A percentile compares a stretch with the other conserved stretches of the same genome.
phyloP scores from a whole-genome alignment of 1,284 basidiomycete species.

The Malassezia sympodialis region DNA sequence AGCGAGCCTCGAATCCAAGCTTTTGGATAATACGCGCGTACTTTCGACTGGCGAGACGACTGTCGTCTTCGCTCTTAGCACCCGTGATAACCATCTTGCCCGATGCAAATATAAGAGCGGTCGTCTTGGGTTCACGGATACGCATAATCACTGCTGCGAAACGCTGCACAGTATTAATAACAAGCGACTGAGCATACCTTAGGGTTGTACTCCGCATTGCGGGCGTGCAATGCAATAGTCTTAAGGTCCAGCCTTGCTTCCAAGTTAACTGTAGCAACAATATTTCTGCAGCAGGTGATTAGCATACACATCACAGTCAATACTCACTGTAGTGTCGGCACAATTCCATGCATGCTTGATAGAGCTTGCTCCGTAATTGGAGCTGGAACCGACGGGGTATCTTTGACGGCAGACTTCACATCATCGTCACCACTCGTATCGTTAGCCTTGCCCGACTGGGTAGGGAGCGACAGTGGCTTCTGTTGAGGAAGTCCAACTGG shows the following conservation, averaged over 20 bases:
- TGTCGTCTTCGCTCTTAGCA: constrained; percentile 97
- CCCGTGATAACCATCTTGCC: constrained; percentile 99
- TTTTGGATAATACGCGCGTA: constrained; percentile 99
- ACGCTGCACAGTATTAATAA: constrained; percentile 59
- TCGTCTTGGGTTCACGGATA: constrained; percentile 98
- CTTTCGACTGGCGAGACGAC: constrained; percentile 89
- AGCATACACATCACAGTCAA: background rate
- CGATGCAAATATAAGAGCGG: constrained; percentile 96
- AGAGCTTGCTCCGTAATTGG: constrained; percentile 31
- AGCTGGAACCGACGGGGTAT: constrained; percentile 9
- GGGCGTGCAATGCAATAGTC: constrained; percentile 93
- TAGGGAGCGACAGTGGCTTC: constrained; percentile 11
- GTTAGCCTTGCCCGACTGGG: background rate
- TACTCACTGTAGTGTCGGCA: constrained; percentile 49
- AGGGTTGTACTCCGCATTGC: constrained; percentile 99
- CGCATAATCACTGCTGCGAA: constrained; percentile 99
- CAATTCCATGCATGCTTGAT: constrained; percentile 47
- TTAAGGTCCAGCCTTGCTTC: constrained; percentile 94
- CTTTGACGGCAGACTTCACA: constrained; percentile 10
- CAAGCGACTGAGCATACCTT: constrained; percentile 57
- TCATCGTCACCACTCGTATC: background rate
- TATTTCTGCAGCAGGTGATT: constrained; percentile 58
- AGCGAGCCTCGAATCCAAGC: constrained; percentile 97
- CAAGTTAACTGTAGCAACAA: constrained; percentile 96
- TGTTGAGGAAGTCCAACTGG: constrained; percentile 1